Evolutionary conservation across 2,329 filamentous ascomycete genomes (phyloP), one percentile per base, ranked within the genome.

Genomic region (Dryadomyces sulphureus): DNA sequence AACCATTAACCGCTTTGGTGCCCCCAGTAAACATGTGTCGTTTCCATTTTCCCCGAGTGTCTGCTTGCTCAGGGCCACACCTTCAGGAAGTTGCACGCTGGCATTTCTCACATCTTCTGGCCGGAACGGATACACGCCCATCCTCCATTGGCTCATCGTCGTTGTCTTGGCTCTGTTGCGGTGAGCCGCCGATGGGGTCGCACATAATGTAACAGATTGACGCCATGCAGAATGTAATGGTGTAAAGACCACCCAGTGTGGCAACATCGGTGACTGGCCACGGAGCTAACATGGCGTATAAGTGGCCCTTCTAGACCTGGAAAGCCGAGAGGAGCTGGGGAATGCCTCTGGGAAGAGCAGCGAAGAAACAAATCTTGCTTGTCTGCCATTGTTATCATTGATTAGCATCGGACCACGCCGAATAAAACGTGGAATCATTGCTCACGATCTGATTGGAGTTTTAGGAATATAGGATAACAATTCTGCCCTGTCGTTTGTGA

Each of bases 181-280:
- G 17, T 11, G 30, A 36, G 19, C 32, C 32, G 9, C 34, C 22
- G 34, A 44, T 44, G 24, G 42, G 42, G 24, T 44, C 42, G 19
- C 42, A 44, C 32, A 44, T 25, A 17, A 38, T 17, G 21, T 25
- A 44, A 22, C 42, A 44, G 22, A 38, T 4, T 7, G 42, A 38
- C 1, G 17, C 42, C 42, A 44, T 44, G 9, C 7, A 44, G 30
- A 44, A 44, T 4, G n/a, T 38, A 11, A 44, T 16, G 12, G n/a
- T 20, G 34, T 27, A 44, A 19, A 44, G 42, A 12, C 42, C 42
- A 20, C 17, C 42, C 8, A 44, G 21, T 3, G 42, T 44, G 16
- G 42, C 42, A 16, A 38, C 34, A 38, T 44, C 34, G 16, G 32
- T 25, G 11, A 44, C 42, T 8, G 42, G 42, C 42, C 32, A 44